Base-by-base conservation (phyloP, 2,329 filamentous ascomycete genomes). In the Diaporthe capsici region DNA sequence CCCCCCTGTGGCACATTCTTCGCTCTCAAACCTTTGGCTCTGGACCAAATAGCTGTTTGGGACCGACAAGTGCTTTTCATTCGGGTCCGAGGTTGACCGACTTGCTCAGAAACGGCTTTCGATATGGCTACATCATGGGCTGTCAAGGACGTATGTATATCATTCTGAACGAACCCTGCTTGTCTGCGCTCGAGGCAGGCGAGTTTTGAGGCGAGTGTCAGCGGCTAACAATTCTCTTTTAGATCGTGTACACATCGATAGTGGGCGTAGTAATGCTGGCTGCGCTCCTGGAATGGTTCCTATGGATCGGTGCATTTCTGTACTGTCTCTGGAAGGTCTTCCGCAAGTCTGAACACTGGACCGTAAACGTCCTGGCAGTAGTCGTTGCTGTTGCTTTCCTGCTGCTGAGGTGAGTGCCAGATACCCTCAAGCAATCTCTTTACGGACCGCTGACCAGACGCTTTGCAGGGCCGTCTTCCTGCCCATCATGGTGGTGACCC, bases 261-360 rank as follows among this genome's bases (percentile, higher is more conserved):
- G 90, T 98, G 49, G 94, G 94, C 25, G 84, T 93, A 9, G 88
- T 98, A 68, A 95, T 98, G 92, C 81, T 97, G 34, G 94, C 94
- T 76, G 96, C 96, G 2, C 88, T 95, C 42, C 87, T 98, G 12
- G 96, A 98, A 86, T 98, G 97, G 95, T 92, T 98, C 76, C 90
- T 98, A 20, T 98, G 96, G 95, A 89, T 98, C 55, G 92, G 94
- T n/a, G 95, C 96, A 4, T 98, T 98, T 82, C 82, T 97, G 77
- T 98, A 98, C 85, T 98, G 96, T 82, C 87, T 98, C 1, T 86
- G 92, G 81, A 98, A 98, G 83, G 95, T 96, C 42, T 98, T 94
- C 81, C 88, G 91, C 78, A 98, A 98, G 84, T 95, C 96, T 28
- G 95, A 98, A 80, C 94, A 95, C 82, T 95, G 94, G 92, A 95